Base-by-base conservation (phyloP, 2,329 filamentous ascomycete genomes). In the Aspergillaceae sp. region DNA sequence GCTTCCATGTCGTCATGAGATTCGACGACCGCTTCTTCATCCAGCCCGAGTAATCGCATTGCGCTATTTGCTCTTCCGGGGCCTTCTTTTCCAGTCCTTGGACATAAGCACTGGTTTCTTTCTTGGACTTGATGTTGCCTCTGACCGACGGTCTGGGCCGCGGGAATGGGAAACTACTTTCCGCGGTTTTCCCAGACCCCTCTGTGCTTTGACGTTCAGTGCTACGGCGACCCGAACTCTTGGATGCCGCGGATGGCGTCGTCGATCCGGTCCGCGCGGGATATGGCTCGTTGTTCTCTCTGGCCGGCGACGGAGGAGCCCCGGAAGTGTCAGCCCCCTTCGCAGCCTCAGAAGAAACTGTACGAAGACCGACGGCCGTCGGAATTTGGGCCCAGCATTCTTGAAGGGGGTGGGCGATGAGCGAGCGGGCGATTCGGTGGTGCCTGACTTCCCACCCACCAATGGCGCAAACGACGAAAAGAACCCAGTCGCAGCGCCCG, bases 1-100 rank as follows among this genome's bases (percentile, higher is more conserved):
- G 86, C 62, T 97, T 98, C 92, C 92, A 98, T 1, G 90, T 95
- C 2, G 89, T 89, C 84, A 98, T 95, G 32, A 97, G 74, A 59
- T 91, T 92, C 1, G 88, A 91, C 49, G 88, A 95, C 68, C 94
- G 90, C 77, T 98, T 98, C 75, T 92, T 97, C 92, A 98, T 98
- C 92, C 92, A 98, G 1, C 92, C 92, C 59, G 84, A 91, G 65
- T 95, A 97, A 61, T 98, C 91, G 46, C 88, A 91, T 50, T 81
- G 82, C 51, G 82, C 73, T 67, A 95, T 92, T 50, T 91, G 89
- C 62, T 95, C 87, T 46, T 82, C 75, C 0, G 92, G 92, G 0
- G 79, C 72, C 49, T 91, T 85, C 66, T 90, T 89, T 56, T 86
- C 78, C 36, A 97, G 71, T 0, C 92, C 92, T 29, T 87, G 84